A percentile compares a stretch with the other conserved stretches of the same genome.
Conservation (phyloP, 495 filamentous ascomycete genomes). For the Recurvomyces mirabilis region DNA sequence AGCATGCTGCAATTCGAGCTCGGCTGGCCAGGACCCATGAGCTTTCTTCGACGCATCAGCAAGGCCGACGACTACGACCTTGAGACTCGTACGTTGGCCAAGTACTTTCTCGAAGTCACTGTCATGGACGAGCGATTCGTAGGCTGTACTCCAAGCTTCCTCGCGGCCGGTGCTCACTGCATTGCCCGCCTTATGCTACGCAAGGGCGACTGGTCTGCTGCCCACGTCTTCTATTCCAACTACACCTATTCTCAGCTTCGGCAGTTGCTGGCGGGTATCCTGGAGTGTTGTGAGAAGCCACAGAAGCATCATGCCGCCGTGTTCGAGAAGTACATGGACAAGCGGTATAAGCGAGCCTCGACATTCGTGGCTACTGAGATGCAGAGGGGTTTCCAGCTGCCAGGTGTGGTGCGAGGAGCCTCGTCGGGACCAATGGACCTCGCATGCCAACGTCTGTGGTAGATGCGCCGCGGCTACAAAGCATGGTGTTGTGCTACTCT, state of each 20-base stretch:
- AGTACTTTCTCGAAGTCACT: conserved; percentile 94
- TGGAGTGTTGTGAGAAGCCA: conserved; percentile 78
- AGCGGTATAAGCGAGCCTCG: conserved; percentile 72
- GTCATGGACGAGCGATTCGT: conserved; percentile 99
- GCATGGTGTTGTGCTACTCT: too few species aligned
- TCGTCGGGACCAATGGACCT: conserved; percentile 2
- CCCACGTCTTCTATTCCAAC: conserved; percentile 82
- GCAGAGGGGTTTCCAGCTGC: conserved; percentile 38
- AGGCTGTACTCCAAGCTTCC: conserved; percentile 74
- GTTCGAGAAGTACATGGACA: conserved; percentile 82
- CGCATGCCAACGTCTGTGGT: conserved; percentile 7
- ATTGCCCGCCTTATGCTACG: conserved; percentile 77
- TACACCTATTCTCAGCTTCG: conserved; percentile 80
- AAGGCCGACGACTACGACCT: conserved; percentile 97
- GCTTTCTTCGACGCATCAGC: conserved; percentile 90
- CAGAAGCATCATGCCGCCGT: conserved; percentile 72
- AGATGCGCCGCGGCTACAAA: not conserved
- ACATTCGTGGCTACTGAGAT: conserved; percentile 66
- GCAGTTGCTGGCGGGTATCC: conserved; percentile 60
- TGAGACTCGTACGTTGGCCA: conserved; percentile 88
- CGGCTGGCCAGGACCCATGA: conserved; percentile 96
- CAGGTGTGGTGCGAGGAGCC: conserved; percentile 7
- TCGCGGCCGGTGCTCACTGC: conserved; percentile 87
- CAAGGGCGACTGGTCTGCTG: conserved; percentile 78
- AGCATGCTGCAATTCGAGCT: conserved; percentile 89